Percentiles rank a stretch among this genome's conserved stretches.
These are phyloP conservation scores for Pleurotus salmoneostramineus DNA, from an alignment of 768 basidiomycete species.

Conservation along the genomic window DNA sequence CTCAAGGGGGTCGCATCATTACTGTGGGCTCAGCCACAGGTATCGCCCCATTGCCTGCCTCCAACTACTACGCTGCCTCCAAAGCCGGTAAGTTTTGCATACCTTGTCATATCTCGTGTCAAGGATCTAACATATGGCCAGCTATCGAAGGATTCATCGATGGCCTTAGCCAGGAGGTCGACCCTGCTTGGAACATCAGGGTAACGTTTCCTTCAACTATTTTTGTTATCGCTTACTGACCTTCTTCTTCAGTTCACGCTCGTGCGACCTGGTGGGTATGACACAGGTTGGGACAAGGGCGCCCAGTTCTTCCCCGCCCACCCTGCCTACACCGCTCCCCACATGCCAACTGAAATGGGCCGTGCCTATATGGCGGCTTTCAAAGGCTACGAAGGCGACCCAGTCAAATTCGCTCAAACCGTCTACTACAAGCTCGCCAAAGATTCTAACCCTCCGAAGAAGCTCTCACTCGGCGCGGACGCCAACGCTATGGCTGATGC, in stretches of 20 bases:
- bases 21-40: constrained; percentile 30
- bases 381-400: constrained; percentile 9
- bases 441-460: background rate
- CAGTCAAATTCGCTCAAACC: constrained; percentile 4
- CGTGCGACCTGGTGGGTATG: constrained; percentile 15
- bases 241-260: constrained; percentile 12
- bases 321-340: constrained; percentile 15
- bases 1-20: constrained; percentile 33
- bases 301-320: constrained; percentile 9
- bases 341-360: constrained; percentile 4
- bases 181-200: constrained; percentile 45
- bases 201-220: constrained; percentile 17
- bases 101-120: constrained; percentile 12
- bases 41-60: constrained; percentile 21
- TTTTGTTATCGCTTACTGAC: background rate
- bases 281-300: constrained; percentile 12
- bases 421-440: constrained; percentile 8
- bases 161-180: constrained; percentile 32
- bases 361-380: background rate
- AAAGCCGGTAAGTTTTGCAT: constrained; percentile 7
- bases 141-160: constrained; percentile 36
- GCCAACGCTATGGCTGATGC: background rate
- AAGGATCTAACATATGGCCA: constrained; percentile 11
- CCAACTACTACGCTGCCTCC: constrained; percentile 23
- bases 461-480: constrained; percentile 3